These are phyloP conservation scores for Hordeum vulgare DNA, from an alignment of 176 grass and related monocot genomes.

Conservation along the genomic window DNA sequence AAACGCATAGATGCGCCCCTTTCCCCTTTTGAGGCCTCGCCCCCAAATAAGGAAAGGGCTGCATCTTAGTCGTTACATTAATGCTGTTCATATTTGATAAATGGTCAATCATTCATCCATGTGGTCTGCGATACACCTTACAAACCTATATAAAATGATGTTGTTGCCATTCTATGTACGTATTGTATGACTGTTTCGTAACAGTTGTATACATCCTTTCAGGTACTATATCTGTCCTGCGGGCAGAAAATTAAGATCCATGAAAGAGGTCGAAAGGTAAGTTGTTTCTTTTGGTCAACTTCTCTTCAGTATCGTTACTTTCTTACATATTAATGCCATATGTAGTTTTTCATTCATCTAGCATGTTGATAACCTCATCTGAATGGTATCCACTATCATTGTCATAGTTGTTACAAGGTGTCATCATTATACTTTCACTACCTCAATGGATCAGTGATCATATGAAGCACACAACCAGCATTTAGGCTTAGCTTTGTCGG, in stretches of 20 bases:
- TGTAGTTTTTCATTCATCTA: no score
- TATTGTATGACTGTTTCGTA: neutral
- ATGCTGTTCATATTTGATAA: neutral
- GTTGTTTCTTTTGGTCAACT: neutral
- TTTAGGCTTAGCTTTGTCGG: neutral
- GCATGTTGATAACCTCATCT: neutral
- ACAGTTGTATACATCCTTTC: slow-evolving; percentile 14
- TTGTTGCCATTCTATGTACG: neutral
- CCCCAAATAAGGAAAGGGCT: no score
- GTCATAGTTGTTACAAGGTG: neutral
- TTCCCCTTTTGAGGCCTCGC: no score
- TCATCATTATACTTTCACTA: neutral
- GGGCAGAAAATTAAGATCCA: slow-evolving; percentile 35
- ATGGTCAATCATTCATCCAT: neutral
- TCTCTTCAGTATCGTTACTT: neutral
- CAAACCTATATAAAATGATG: neutral
- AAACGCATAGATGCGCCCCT: no score
- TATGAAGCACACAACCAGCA: neutral
- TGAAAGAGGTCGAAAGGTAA: slow-evolving; percentile 29
- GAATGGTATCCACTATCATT: neutral
- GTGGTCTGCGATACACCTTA: neutral
- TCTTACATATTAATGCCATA: neutral
- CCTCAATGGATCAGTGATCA: neutral
- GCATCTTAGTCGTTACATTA: no score
- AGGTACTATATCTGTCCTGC: slow-evolving; percentile 51